phyloP scores from a whole-genome alignment of 1,139 yeast genomes.

The Zhuliangozyma parablackwelliae region DNA sequence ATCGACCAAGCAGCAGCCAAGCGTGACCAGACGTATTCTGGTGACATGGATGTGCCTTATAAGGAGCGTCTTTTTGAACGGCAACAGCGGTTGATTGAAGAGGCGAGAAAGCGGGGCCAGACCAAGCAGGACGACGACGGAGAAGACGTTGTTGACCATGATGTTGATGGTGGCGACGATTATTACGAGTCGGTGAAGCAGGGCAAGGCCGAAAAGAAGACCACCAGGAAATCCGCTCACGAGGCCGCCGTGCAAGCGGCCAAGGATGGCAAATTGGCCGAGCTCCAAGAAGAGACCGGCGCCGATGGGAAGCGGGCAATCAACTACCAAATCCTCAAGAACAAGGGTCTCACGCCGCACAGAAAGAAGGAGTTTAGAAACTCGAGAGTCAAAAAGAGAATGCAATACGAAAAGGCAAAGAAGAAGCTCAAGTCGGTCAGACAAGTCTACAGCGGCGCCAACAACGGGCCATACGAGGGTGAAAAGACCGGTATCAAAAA shows the following conservation, averaged over 20 bases:
- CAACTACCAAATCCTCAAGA: slow-evolving; percentile 88
- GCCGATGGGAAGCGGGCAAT: slow-evolving; percentile 91
- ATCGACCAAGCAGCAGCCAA: slow-evolving; percentile 75
- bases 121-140: slow-evolving; percentile 42
- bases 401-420: slow-evolving; percentile 91
- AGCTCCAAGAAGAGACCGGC: slow-evolving; percentile 60
- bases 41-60: slow-evolving; percentile 92
- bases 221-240: slow-evolving; percentile 61
- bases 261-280: slow-evolving; percentile 77
- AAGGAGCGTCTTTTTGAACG: slow-evolving; percentile 85
- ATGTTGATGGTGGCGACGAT: slow-evolving; percentile 40
- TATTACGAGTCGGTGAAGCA: slow-evolving; percentile 52
- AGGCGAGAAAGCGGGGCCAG: slow-evolving; percentile 81
- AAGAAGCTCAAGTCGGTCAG: slow-evolving; percentile 90
- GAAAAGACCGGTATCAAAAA: slow-evolving; percentile 97
- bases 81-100: slow-evolving; percentile 80
- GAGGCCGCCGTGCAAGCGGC: slow-evolving; percentile 73
- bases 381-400: slow-evolving; percentile 96
- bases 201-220: slow-evolving; percentile 44
- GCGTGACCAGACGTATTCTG: slow-evolving; percentile 53
- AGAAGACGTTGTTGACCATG: slow-evolving; percentile 43
- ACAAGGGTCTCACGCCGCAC: slow-evolving; percentile 91
- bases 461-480: slow-evolving; percentile 84
- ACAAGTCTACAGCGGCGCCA: slow-evolving; percentile 71
- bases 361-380: slow-evolving; percentile 92